A percentile compares a stretch with the other conserved stretches of the same genome.
These are phyloP conservation scores for Vanrija sp. DNA, from an alignment of 1,284 basidiomycete species.

Conservation along the genomic window DNA sequence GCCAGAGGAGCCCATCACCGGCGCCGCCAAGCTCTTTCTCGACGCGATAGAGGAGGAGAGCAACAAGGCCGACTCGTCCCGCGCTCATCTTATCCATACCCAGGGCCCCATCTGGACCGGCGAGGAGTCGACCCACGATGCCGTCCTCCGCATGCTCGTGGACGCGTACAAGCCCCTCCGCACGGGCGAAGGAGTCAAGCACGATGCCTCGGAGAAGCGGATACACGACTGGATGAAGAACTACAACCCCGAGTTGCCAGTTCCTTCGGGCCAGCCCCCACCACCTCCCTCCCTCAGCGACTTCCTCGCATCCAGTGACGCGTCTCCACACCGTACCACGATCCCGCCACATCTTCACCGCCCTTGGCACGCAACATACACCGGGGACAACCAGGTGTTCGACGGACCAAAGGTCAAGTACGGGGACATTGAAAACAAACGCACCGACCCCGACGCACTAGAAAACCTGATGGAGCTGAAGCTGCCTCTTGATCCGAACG, in stretches of 20 bases:
- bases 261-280: too few species aligned
- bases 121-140: slow-evolving; percentile 67
- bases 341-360: slow-evolving; percentile 45
- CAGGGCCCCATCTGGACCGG: slow-evolving; percentile 60
- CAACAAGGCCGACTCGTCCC: slow-evolving; percentile 1
- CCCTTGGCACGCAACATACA: slow-evolving; percentile 47
- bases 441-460: slow-evolving; percentile 21
- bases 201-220: slow-evolving; percentile 66
- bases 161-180: slow-evolving; percentile 79
- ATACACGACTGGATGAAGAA: slow-evolving; percentile 55
- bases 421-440: slow-evolving; percentile 35
- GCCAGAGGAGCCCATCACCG: slow-evolving; percentile 33
- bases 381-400: slow-evolving; percentile 24
- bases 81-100: slow-evolving; percentile 44
- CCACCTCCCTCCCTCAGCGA: too few species aligned
- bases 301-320: background rate
- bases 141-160: slow-evolving; percentile 75
- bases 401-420: slow-evolving; percentile 38
- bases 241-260: background rate
- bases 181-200: slow-evolving; percentile 42
- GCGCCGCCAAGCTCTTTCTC: slow-evolving; percentile 65
- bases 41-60: slow-evolving; percentile 63
- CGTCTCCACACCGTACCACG: slow-evolving; percentile 32
- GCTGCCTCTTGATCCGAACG: slow-evolving; percentile 51
- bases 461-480: slow-evolving; percentile 41